Evolutionary conservation across 2,329 filamentous ascomycete species (phyloP).

Genomic region (Phaeoacremonium minimum): DNA sequence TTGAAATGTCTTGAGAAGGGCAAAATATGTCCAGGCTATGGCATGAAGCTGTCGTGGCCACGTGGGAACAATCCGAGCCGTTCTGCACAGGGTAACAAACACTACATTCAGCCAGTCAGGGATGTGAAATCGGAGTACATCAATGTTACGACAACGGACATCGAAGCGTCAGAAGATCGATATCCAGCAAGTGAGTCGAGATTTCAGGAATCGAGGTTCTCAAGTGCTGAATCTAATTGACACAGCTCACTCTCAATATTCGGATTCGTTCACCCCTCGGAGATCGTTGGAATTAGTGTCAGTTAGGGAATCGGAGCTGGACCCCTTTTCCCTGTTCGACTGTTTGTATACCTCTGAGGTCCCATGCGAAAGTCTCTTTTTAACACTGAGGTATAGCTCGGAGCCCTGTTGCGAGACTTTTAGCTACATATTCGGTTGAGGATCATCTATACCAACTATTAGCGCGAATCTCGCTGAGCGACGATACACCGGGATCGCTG

Average conservation of each 20-base stretch:
- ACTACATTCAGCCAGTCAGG: conserved; percentile 2
- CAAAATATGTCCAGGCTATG: conserved; percentile 8
- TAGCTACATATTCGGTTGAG: conserved; percentile 7
- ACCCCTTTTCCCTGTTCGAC: conserved; percentile 5
- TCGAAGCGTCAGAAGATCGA: too few species aligned
- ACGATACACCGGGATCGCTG: conserved; percentile 9
- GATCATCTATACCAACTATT: conserved; percentile 13
- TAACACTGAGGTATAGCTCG: too few species aligned
- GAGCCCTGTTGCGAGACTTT: conserved; percentile 1
- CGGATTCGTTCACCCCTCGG: too few species aligned
- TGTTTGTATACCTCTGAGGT: too few species aligned
- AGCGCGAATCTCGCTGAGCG: conserved; percentile 13
- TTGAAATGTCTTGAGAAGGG: conserved; percentile 6
- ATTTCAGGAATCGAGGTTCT: too few species aligned
- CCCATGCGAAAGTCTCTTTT: too few species aligned
- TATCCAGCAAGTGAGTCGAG: too few species aligned
- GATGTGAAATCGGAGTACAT: conserved; percentile 5
- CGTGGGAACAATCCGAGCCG: conserved; percentile 3
- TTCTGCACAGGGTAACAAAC: conserved; percentile 1
- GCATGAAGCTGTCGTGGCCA: conserved; percentile 11
- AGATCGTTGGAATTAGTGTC: background rate
- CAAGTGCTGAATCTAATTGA: too few species aligned
- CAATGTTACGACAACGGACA: conserved; percentile 3
- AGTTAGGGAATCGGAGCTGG: background rate
- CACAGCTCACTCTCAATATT: too few species aligned